phyloP scores from a whole-genome alignment of 345 rosid genomes.

The Gossypium turneri region DNA sequence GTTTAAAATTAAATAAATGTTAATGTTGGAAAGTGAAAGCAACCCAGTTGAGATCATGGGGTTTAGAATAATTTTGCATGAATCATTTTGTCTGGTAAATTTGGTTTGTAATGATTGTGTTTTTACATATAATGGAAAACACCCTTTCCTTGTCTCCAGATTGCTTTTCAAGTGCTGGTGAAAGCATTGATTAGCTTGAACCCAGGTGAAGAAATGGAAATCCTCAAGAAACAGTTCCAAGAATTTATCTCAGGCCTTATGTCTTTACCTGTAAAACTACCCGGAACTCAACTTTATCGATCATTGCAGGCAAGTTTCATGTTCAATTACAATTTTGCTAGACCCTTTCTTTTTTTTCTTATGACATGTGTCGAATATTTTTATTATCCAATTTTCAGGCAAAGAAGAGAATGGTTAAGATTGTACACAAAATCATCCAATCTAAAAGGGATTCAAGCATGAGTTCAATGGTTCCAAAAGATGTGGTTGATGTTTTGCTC shows the following conservation, averaged over 20 bases:
- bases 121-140: not conserved
- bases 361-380: not conserved
- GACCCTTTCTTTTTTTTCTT: not conserved
- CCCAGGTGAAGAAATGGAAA: constrained; percentile 67
- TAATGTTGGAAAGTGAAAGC: constrained; percentile 28
- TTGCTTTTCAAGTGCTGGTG: constrained; percentile 85
- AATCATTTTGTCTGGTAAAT: constrained; percentile 40
- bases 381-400: constrained; percentile 40
- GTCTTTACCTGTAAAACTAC: constrained; percentile 81
- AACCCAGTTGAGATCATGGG: constrained; percentile 30
- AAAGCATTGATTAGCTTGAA: constrained; percentile 90
- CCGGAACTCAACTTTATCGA: constrained; percentile 82
- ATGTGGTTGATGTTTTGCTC: constrained; percentile 71
- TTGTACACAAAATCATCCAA: constrained; percentile 52
- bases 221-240: constrained; percentile 69
- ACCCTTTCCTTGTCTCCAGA: constrained; percentile 23
- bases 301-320: constrained; percentile 63
- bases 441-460: constrained; percentile 38
- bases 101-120: constrained; percentile 30
- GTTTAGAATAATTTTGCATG: constrained; percentile 37
- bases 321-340: not conserved
- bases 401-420: constrained; percentile 79
- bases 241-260: constrained; percentile 82
- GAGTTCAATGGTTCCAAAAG: constrained; percentile 34
- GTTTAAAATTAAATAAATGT: constrained; percentile 10